Conservation (phyloP, 108 stramenopile genomes). For the Fistulifera pelliculosa region DNA sequence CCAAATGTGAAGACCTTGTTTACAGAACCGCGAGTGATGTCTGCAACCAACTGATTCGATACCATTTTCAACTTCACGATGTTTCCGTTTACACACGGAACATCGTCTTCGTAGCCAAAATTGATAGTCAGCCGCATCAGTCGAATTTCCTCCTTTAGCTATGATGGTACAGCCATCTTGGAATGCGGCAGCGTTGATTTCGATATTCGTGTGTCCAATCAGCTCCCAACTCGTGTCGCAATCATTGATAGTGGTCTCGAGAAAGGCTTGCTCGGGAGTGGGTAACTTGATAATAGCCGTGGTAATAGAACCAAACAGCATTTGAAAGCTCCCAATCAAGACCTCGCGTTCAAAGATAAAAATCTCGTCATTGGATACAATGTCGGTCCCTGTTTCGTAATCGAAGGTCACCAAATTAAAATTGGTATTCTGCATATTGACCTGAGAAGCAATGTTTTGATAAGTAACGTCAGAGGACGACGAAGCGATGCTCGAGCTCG, state of each 20-base stretch:
- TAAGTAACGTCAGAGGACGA: no score
- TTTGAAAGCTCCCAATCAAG: neutral
- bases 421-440: neutral
- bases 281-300: neutral
- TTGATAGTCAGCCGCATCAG: neutral
- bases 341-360: neutral
- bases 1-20: constrained; percentile 4
- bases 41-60: neutral
- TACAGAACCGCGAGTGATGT: neutral
- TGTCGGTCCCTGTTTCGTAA: neutral
- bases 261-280: neutral
- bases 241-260: neutral
- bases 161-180: neutral
- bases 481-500: no score
- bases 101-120: neutral
- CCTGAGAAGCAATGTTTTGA: no score
- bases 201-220: neutral
- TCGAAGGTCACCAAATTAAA: neutral
- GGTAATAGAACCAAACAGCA: neutral
- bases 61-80: neutral
- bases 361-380: neutral
- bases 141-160: neutral
- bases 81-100: neutral
- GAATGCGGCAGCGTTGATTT: neutral
- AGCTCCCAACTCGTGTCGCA: neutral